A percentile compares a stretch with the other conserved stretches of the same genome.
These are phyloP conservation scores for Raphidocelis subcapitata DNA, from an alignment of 139 green algal genomes.

Conservation along the genomic window DNA sequence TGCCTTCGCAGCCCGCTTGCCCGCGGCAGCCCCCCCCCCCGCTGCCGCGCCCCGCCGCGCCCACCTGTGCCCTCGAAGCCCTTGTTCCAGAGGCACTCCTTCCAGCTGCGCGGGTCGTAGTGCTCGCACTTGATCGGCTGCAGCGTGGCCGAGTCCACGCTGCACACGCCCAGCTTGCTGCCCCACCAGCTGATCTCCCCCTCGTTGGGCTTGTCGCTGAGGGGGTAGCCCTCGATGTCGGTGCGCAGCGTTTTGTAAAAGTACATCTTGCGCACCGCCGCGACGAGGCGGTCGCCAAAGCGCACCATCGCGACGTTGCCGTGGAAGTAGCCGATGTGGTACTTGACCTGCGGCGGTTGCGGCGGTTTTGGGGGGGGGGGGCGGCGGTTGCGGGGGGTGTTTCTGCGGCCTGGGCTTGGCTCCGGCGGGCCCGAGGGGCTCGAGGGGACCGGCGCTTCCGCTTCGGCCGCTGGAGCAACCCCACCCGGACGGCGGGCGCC, in stretches of 20 bases:
- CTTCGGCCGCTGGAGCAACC: too few relatives aligned
- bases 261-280: conserved; percentile 35
- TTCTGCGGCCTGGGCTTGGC: not conserved
- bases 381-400: too few relatives aligned
- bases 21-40: not conserved
- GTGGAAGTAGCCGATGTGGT: conserved; percentile 32
- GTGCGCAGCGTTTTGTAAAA: conserved; percentile 31
- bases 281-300: conserved; percentile 11
- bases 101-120: conserved; percentile 32
- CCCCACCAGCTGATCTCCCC: conserved; percentile 29
- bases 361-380: too few relatives aligned
- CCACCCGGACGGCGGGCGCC: too few relatives aligned
- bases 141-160: conserved; percentile 15
- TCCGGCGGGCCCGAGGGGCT: too few relatives aligned
- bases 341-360: conserved; percentile 2
- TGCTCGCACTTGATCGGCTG: conserved; percentile 24
- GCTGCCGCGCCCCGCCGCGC: not conserved
- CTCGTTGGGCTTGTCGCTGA: conserved; percentile 22
- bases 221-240: conserved; percentile 13
- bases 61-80: conserved; percentile 30
- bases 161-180: conserved; percentile 28
- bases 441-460: too few relatives aligned
- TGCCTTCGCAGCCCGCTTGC: too few relatives aligned
- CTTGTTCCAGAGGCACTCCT: conserved; percentile 31
- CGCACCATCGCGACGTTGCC: conserved; percentile 32